Evolutionary conservation across 2,329 filamentous ascomycete species (phyloP).

Genomic region (Cordyceps javanica): DNA sequence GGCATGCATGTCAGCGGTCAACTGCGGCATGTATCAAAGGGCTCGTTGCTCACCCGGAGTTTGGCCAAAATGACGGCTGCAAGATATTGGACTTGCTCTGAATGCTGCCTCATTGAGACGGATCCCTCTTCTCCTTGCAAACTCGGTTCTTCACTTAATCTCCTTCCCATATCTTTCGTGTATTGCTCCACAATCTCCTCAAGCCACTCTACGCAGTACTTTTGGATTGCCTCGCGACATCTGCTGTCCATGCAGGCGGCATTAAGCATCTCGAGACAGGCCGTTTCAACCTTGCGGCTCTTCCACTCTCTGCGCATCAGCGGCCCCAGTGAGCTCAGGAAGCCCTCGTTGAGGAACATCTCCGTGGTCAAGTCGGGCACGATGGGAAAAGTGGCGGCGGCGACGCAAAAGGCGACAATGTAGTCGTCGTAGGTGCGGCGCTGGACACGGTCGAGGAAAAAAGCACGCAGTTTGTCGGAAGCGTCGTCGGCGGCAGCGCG

Average conservation of each 20-base stretch:
- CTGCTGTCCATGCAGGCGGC: constrained; percentile 80
- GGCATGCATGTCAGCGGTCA: constrained; percentile 36
- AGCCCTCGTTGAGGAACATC: constrained; percentile 84
- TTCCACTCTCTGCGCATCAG: constrained; percentile 77
- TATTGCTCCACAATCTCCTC: constrained; percentile 75
- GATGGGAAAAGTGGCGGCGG: constrained; percentile 80
- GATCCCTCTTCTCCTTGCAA: constrained; percentile 55
- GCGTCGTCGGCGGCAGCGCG: constrained; percentile 69
- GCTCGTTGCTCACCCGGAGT: constrained; percentile 40
- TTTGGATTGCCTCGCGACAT: constrained; percentile 77
- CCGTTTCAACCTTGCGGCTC: constrained; percentile 77
- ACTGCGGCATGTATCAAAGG: neutral
- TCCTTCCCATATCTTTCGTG: constrained; percentile 47
- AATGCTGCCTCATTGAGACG: constrained; percentile 55
- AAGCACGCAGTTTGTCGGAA: constrained; percentile 61
- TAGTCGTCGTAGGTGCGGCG: constrained; percentile 81
- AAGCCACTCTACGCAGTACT: constrained; percentile 82
- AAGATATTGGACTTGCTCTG: constrained; percentile 54
- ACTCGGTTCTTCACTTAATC: constrained; percentile 46
- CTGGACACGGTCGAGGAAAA: constrained; percentile 66
- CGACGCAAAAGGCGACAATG: constrained; percentile 89
- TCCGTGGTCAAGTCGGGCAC: constrained; percentile 67
- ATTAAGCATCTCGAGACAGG: constrained; percentile 82
- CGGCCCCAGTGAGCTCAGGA: constrained; percentile 69
- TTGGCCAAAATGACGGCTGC: constrained; percentile 75